Evolutionary conservation across 2,329 filamentous ascomycete species (phyloP).

Genomic region (Alternaria solani): DNA sequence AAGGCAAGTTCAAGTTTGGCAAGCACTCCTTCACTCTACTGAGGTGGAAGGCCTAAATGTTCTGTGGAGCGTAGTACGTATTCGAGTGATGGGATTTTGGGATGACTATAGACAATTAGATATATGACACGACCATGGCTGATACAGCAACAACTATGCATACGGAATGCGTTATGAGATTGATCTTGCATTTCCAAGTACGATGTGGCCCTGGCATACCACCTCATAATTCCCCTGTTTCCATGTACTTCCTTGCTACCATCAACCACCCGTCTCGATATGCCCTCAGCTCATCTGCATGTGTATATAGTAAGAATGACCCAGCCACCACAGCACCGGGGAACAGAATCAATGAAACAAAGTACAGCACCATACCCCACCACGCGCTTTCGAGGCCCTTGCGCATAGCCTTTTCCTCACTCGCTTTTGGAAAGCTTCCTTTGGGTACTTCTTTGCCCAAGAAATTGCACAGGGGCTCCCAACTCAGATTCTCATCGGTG

Average conservation of each 20-base stretch:
- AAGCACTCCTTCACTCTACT: constrained; percentile 76
- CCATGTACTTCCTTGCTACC: constrained; percentile 22
- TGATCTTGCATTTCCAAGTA: background rate
- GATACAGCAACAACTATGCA: background rate
- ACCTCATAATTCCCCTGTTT: constrained; percentile 8
- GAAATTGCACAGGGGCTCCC: constrained; percentile 43
- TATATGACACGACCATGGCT: background rate
- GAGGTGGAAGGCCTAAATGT: constrained; percentile 57
- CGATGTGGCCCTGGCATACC: background rate
- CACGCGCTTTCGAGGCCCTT: constrained; percentile 29
- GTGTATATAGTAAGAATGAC: constrained; percentile 14
- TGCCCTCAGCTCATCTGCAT: constrained; percentile 18
- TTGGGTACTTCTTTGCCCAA: constrained; percentile 33
- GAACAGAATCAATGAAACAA: constrained; percentile 27
- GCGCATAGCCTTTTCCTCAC: constrained; percentile 34
- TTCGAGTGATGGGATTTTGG: background rate
- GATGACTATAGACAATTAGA: background rate
- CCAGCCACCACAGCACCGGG: constrained; percentile 18
- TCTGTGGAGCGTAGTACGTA: background rate
- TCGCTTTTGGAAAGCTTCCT: constrained; percentile 28
- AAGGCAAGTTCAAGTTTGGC: constrained; percentile 69
- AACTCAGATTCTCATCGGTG: constrained; percentile 25
- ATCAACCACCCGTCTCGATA: constrained; percentile 22
- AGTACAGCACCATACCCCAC: constrained; percentile 32
- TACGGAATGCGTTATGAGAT: background rate